Base-by-base conservation (phyloP, 2,329 filamentous ascomycete species). In the Daldinia sp. region DNA sequence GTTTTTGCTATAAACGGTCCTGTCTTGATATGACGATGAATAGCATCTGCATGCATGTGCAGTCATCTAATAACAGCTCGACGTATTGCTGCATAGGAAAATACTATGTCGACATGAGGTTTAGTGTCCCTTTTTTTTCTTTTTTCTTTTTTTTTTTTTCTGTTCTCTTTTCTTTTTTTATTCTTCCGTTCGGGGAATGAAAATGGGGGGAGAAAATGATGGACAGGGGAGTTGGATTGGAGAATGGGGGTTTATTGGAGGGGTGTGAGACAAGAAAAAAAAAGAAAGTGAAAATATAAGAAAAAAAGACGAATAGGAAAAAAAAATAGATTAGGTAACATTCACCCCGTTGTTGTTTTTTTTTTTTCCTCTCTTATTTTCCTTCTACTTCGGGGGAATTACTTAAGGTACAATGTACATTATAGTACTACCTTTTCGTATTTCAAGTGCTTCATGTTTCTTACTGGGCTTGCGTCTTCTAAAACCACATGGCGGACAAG, bases 1-100 rank as follows among this genome's bases (percentile, higher is more conserved):
- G 60, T 63, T 63, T 63, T 39, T 28, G 13, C 41, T 62, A 44
- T 60, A 60, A 60, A 57, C 53, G 54, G 63, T 56, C 58, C 53
- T 50, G 30, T 39, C 26, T 35, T 58, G 33, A 63, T 58, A 70
- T 67, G 68, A 68, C 56, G 62, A 65, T 63, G 57, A 53, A 57
- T 56, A 51, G 54, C 55, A 51, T 65, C 44, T 44, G n/a, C 53
- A 65, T 68, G 68, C 65, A 63, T 66, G 67, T 58, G 44, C 50
- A 30, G 53, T 59, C 60, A 60, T 63, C 56, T 66, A 59, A 58
- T 57, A 63, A 63, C 56, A 59, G 12, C n/a, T 50, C 46, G 56
- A 61, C 33, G 33, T 67, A 69, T 64, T 28, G 60, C 48, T 62
- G 60, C 51, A 63, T 62, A 65, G 63, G 54, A 26, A 48, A 30